Evolutionary conservation across 75 land plant genomes (phyloP), one percentile per base, ranked within the genome.

Genomic region (Isoetes taiwanensis): DNA sequence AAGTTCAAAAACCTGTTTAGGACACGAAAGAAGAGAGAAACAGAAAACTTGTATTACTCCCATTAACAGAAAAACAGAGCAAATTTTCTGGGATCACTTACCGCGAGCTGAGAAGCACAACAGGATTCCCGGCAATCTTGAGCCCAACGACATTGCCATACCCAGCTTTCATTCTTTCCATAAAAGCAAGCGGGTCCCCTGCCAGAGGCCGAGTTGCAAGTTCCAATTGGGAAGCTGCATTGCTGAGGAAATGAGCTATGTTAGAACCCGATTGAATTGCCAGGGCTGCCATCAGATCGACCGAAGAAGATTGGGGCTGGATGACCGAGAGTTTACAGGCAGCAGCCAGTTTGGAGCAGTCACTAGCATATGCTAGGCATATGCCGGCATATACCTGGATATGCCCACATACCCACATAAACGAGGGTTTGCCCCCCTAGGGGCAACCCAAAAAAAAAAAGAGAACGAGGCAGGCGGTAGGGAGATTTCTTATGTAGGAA

Each of bases 141-240:
- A 66, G 50, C 1, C 65, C 69, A 37, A 52, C 69, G 26, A 60
- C 23, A 52, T 24, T 14, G 6, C 69, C 69, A 38, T 66, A 60
- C 11, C 31, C 28, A 5, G 53, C n/a, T 20, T 48, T 28, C 37
- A 66, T 31, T 2, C 52, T 23, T 28, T 66, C 55, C 39, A 66
- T 28, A 28, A 40, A 59, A 1, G 27, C 54, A 0, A 66, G 48
- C 0, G 69, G 69, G 24, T 52, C 54, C 0, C 39, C 35, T 0
- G 69, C 69, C 39, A 66, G 34, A 42, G 0, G 69, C 69, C 25
- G 59, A 24, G 64, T 66, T 64, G 40, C 42, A 28, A 19, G 69
- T 63, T 4, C 69, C 69, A 0, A 64, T 63, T 16, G 69, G 69
- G 41, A 66, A 60, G 6, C 10, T 14, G 14, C 39, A 14, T 37